A percentile compares a stretch with the other conserved stretches of the same genome.
Conservation (phyloP, 768 basidiomycete species). For the Mycena alexandri region DNA sequence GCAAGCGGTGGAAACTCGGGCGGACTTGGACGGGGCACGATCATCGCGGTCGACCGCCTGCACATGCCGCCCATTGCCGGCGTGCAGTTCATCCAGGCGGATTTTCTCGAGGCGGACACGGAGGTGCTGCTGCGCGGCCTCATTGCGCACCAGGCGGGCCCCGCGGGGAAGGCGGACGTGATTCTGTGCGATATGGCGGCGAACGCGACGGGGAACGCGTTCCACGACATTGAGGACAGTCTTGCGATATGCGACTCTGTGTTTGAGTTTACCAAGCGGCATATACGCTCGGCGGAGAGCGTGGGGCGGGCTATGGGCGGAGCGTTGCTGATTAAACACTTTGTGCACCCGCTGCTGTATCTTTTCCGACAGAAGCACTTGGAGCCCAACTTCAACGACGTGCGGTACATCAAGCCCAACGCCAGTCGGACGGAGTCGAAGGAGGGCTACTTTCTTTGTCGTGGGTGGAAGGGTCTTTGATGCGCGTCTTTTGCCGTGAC, state of each 20-base stretch:
- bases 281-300: conserved; percentile 63
- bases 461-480: conserved; percentile 67
- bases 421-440: conserved; percentile 82
- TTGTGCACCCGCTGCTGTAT: conserved; percentile 78
- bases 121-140: conserved; percentile 55
- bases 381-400: conserved; percentile 72
- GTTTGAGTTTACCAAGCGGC: conserved; percentile 70
- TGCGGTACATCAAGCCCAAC: conserved; percentile 83
- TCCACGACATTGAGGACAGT: conserved; percentile 74
- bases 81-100: conserved; percentile 78
- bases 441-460: conserved; percentile 90
- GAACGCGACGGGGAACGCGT: conserved; percentile 79
- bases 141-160: conserved; percentile 39
- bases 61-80: conserved; percentile 79
- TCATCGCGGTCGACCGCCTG: conserved; percentile 88
- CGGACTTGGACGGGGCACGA: conserved; percentile 53
- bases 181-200: conserved; percentile 93
- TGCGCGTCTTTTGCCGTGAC: neutral
- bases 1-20: neutral
- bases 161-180: conserved; percentile 72
- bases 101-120: conserved; percentile 77
- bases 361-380: conserved; percentile 74
- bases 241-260: conserved; percentile 83
- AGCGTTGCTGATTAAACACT: conserved; percentile 85
- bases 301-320: conserved; percentile 60